A percentile compares a stretch with the other conserved stretches of the same genome.
Evolutionary conservation across 768 basidiomycete species (phyloP).

Genomic region (Holtermanniella nyarrowii): DNA sequence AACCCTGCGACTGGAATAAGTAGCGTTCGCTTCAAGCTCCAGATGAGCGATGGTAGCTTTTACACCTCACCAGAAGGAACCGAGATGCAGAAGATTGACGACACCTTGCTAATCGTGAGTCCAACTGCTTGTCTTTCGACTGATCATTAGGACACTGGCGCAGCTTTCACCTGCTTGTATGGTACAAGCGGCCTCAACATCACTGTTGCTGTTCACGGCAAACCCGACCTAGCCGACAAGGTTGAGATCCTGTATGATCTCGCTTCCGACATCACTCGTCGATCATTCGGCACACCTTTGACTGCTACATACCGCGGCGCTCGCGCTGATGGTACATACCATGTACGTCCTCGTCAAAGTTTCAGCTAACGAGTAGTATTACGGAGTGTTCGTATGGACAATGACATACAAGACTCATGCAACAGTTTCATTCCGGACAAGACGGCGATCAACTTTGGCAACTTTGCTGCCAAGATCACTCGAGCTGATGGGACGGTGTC

Average conservation of each 20-base stretch:
- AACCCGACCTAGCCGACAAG: not conserved
- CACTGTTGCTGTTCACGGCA: constrained; percentile 1
- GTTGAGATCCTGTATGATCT: not conserved
- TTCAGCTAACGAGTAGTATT: not conserved
- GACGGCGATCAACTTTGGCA: not conserved
- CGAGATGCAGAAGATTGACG: constrained; percentile 1
- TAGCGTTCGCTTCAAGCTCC: not conserved
- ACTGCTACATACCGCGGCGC: not conserved
- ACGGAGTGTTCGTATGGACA: not conserved
- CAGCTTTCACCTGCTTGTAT: constrained; percentile 2
- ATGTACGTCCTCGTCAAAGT: not conserved
- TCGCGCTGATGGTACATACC: not conserved
- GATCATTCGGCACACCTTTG: not conserved
- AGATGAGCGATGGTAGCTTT: not conserved
- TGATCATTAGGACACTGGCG: not conserved
- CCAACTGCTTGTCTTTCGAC: not conserved
- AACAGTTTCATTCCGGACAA: not conserved
- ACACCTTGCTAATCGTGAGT: constrained; percentile 2
- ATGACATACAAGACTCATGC: not conserved
- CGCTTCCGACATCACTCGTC: not conserved
- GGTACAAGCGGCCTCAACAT: not conserved
- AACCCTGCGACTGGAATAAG: not conserved
- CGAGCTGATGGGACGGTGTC: not conserved
- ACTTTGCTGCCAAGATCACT: constrained; percentile 1
- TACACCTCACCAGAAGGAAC: not conserved